Conservation (phyloP, 768 basidiomycete species). For the Tylopilus plumbeoviolaceoides region DNA sequence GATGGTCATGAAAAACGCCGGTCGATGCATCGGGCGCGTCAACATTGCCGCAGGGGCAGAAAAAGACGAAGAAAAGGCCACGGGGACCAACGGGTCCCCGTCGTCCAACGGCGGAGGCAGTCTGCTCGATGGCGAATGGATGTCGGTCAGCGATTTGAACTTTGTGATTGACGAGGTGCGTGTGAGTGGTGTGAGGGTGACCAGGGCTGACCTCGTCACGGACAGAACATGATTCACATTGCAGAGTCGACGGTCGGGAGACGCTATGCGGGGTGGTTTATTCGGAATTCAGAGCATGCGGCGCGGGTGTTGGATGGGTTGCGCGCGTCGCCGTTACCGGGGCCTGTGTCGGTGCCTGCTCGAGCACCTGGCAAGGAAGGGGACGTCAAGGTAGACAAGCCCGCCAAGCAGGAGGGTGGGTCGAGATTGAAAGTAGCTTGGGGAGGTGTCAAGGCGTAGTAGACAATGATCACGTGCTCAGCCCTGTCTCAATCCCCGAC, state of each 20-base stretch:
- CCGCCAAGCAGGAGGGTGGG: conserved; percentile 26
- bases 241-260: conserved; percentile 92
- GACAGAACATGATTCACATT: conserved; percentile 93
- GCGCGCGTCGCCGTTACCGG: conserved; percentile 51
- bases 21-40: conserved; percentile 58
- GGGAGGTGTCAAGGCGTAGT: conserved; percentile 33
- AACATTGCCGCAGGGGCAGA: conserved; percentile 40
- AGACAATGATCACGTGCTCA: not conserved
- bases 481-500: not conserved
- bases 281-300: conserved; percentile 90
- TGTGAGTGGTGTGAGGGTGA: not conserved
- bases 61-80: conserved; percentile 32
- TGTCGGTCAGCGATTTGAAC: conserved; percentile 90
- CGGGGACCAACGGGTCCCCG: conserved; percentile 11
- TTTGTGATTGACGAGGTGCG: conserved; percentile 92
- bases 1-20: conserved; percentile 93
- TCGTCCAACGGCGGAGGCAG: conserved; percentile 34
- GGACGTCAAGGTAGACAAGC: conserved; percentile 11
- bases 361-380: conserved; percentile 16
- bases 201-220: not conserved
- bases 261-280: conserved; percentile 96
- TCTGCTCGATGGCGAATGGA: conserved; percentile 80
- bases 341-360: not conserved
- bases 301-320: conserved; percentile 83
- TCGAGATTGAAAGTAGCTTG: conserved; percentile 54